Conservation (phyloP, 192 early-diverging fungal genomes). For the Dispira simplex region DNA sequence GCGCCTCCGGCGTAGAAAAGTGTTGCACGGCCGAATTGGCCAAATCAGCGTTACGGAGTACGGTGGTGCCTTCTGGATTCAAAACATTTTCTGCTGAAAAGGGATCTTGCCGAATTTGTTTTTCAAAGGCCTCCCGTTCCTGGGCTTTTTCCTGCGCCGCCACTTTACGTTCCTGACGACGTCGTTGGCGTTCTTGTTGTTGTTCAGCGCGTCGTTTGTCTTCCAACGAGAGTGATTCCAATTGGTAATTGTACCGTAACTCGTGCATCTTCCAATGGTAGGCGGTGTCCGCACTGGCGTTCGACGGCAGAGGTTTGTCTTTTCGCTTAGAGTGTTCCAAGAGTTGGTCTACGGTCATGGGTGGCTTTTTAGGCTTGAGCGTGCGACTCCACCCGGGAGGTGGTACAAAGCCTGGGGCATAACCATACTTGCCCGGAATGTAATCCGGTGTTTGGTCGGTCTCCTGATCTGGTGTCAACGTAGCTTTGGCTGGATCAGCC, state of each 20-base stretch:
- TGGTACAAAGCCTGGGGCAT: slow-evolving; percentile 29
- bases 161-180: slow-evolving; percentile 9
- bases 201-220: slow-evolving; percentile 14
- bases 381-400: slow-evolving; percentile 17
- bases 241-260: slow-evolving; percentile 19
- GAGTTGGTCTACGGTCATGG: not conserved
- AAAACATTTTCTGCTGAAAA: slow-evolving; percentile 28
- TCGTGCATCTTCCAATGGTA: slow-evolving; percentile 19
- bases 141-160: slow-evolving; percentile 14
- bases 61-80: slow-evolving; percentile 25
- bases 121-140: slow-evolving; percentile 18
- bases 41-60: slow-evolving; percentile 15
- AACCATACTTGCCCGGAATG: slow-evolving; percentile 25
- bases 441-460: not conserved
- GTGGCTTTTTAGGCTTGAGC: slow-evolving; percentile 10
- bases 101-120: slow-evolving; percentile 21
- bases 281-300: not conserved
- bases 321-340: slow-evolving; percentile 13
- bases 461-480: too few species aligned
- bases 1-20: not conserved
- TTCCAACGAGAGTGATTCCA: slow-evolving; percentile 13
- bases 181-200: not conserved
- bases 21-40: not conserved
- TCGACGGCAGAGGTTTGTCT: not conserved
- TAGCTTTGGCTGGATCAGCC: too few species aligned